Percentiles rank a stretch among this genome's conserved stretches.
Evolutionary conservation across 768 basidiomycete genomes (phyloP).

Genomic region (Astraeus odoratus): DNA sequence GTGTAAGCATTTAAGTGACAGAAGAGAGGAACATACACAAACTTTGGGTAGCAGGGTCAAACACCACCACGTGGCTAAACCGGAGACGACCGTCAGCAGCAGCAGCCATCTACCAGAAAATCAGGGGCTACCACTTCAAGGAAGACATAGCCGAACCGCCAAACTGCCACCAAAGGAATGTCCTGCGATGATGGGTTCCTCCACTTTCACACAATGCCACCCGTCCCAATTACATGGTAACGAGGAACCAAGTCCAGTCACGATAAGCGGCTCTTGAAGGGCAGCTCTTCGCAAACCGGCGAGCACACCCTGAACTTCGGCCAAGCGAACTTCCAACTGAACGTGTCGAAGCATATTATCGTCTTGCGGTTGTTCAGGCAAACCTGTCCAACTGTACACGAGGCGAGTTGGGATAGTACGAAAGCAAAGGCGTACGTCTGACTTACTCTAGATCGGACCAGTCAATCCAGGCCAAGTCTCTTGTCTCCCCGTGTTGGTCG

Average conservation of each 20-base stretch:
- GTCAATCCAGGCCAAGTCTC: slow-evolving; percentile 27
- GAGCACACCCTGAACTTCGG: slow-evolving; percentile 31
- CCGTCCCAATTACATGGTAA: slow-evolving; percentile 11
- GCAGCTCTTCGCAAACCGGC: slow-evolving; percentile 10
- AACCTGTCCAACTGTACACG: slow-evolving; percentile 18
- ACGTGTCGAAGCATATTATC: slow-evolving; percentile 24
- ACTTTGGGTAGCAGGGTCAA: slow-evolving; percentile 22
- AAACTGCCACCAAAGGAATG: slow-evolving; percentile 28
- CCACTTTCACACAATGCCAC: slow-evolving; percentile 15
- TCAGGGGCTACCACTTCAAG: background rate
- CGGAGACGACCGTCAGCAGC: slow-evolving; percentile 14
- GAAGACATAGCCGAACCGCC: slow-evolving; percentile 14
- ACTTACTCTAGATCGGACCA: slow-evolving; percentile 24
- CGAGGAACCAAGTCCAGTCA: background rate
- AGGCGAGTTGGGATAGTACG: background rate
- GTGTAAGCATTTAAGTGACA: slow-evolving; percentile 14
- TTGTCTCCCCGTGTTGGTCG: slow-evolving; percentile 15
- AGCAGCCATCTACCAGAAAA: slow-evolving; percentile 17
- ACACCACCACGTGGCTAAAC: slow-evolving; percentile 21
- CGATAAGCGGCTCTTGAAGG: background rate
- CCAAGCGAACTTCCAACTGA: slow-evolving; percentile 29
- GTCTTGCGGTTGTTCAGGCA: slow-evolving; percentile 28
- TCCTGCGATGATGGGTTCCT: slow-evolving; percentile 23
- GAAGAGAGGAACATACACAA: slow-evolving; percentile 14
- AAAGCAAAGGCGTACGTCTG: background rate